phyloP scores from a whole-genome alignment of 345 rosid genomes.

The Citrus maxima region DNA sequence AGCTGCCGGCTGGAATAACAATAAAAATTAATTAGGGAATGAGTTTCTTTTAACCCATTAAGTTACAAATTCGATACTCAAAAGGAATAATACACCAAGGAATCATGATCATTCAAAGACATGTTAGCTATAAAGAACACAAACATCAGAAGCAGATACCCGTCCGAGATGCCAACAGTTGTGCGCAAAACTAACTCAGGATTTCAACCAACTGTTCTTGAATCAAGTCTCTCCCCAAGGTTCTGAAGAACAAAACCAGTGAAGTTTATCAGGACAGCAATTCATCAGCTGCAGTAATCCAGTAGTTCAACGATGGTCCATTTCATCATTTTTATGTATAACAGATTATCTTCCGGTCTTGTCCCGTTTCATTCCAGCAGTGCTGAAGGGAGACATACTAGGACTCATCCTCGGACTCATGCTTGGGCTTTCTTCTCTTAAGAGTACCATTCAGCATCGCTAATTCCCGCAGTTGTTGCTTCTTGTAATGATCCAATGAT shows the following conservation, averaged over 20 bases:
- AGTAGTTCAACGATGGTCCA: slow-evolving; percentile 3
- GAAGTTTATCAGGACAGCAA: background rate
- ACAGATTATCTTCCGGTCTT: slow-evolving; percentile 68
- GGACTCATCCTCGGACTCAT: slow-evolving; percentile 88
- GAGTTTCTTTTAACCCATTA: too few relatives aligned
- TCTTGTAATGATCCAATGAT: slow-evolving; percentile 83
- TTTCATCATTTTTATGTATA: background rate
- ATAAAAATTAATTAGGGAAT: too few relatives aligned
- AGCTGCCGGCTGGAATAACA: too few relatives aligned
- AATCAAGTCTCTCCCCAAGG: slow-evolving; percentile 13
- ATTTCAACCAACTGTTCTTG: slow-evolving; percentile 9
- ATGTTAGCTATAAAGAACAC: background rate
- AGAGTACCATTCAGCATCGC: slow-evolving; percentile 81
- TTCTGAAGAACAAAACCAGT: background rate
- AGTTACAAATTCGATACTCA: slow-evolving; percentile 3
- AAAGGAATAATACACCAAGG: slow-evolving; percentile 25
- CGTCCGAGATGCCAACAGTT: too few relatives aligned
- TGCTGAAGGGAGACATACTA: slow-evolving; percentile 88
- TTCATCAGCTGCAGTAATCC: slow-evolving; percentile 18
- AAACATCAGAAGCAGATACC: too few relatives aligned
- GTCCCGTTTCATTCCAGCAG: slow-evolving; percentile 73
- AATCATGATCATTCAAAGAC: slow-evolving; percentile 6
- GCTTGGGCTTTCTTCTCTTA: slow-evolving; percentile 81
- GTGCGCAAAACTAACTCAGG: too few relatives aligned
- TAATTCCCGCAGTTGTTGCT: slow-evolving; percentile 82